Evolutionary conservation across 345 rosid genomes (phyloP).

Genomic region (Microthlaspi erraticum): DNA sequence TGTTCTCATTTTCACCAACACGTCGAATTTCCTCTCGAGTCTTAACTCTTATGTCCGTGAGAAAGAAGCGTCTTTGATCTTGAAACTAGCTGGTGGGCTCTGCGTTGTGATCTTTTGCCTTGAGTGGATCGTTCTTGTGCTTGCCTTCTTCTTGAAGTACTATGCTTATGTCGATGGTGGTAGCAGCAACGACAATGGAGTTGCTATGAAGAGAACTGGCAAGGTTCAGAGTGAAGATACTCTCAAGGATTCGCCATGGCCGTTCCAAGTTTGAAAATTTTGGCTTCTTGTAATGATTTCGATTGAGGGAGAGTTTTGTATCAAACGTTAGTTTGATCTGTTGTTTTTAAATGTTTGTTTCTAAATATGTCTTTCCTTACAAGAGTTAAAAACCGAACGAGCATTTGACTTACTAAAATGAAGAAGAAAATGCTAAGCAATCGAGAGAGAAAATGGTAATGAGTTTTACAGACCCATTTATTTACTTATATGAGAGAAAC

Average conservation of each 20-base stretch:
- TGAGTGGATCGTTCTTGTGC: conserved; percentile 88
- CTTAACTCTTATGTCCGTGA: conserved; percentile 86
- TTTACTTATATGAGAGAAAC: not conserved
- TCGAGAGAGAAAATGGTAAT: not conserved
- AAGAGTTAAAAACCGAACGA: not conserved
- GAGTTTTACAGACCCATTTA: conserved; percentile 19
- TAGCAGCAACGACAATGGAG: conserved; percentile 34
- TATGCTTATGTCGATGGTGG: conserved; percentile 66
- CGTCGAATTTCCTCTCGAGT: conserved; percentile 62
- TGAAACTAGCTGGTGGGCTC: conserved; percentile 83
- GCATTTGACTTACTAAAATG: not conserved
- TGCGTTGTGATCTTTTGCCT: conserved; percentile 72
- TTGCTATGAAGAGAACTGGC: conserved; percentile 55
- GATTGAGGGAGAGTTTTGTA: conserved; percentile 7
- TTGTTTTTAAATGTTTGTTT: not conserved
- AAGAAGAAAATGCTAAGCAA: not conserved
- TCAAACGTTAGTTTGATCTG: conserved; percentile 37
- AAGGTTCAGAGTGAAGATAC: conserved; percentile 82
- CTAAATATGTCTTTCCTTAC: not conserved
- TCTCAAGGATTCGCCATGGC: conserved; percentile 84
- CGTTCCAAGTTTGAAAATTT: conserved; percentile 63
- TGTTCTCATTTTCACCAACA: conserved; percentile 73
- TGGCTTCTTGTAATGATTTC: conserved; percentile 15
- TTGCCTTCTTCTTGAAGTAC: conserved; percentile 90
- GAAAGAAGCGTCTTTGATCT: conserved; percentile 76